Percentiles rank a stretch among this genome's conserved stretches.
Conservation (phyloP, 148 eudicot species). For the Rhododendron molle region DNA sequence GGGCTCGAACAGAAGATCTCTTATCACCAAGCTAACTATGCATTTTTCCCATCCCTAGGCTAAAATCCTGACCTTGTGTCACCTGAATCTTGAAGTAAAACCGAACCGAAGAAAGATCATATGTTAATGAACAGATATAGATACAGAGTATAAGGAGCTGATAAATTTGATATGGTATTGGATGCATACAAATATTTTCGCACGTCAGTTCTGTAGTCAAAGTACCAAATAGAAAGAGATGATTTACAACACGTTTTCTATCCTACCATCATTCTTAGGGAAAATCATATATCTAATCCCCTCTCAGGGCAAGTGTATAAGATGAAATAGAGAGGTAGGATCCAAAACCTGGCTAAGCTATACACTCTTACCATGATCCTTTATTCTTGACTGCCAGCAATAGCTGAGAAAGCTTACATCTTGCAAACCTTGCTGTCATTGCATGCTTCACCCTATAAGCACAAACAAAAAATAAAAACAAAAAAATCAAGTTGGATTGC, state of each 20-base stretch:
- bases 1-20: neutral
- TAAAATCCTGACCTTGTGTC: neutral
- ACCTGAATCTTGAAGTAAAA: neutral
- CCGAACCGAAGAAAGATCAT: neutral
- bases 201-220: neutral
- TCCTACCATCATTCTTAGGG: neutral
- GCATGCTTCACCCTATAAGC: conserved; percentile 51
- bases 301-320: neutral
- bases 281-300: neutral
- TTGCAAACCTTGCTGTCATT: conserved; percentile 59
- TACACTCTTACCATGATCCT: neutral
- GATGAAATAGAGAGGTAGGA: neutral
- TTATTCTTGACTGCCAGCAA: neutral
- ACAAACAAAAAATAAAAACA: neutral
- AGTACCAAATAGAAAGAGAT: neutral
- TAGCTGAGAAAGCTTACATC: conserved; percentile 25
- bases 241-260: neutral
- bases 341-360: neutral
- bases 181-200: neutral
- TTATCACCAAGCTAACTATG: neutral
- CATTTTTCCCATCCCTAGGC: neutral
- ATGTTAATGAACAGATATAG: neutral
- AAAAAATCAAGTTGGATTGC: neutral
- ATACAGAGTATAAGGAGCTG: neutral
- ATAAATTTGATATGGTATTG: neutral